A percentile compares a stretch with the other conserved stretches of the same genome.
phyloP scores from a whole-genome alignment of 2,329 filamentous ascomycete species.

The Grosmannia penicillata region DNA sequence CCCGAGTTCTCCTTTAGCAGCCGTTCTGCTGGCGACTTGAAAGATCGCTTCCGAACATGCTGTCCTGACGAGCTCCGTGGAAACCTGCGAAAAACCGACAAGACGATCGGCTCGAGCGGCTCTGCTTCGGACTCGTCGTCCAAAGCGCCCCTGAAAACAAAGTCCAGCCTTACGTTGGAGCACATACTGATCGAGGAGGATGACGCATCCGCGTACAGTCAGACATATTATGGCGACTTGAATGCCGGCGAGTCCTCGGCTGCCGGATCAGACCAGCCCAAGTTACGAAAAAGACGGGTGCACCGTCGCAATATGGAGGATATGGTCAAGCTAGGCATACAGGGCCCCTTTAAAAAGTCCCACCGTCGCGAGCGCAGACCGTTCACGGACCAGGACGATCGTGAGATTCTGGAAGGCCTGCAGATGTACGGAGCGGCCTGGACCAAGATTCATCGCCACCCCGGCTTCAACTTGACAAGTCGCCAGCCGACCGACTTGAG shows the following conservation, averaged over 20 bases:
- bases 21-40: slow-evolving; percentile 46
- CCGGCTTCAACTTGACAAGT: slow-evolving; percentile 39
- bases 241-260: slow-evolving; percentile 4
- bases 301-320: slow-evolving; percentile 30
- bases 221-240: background rate
- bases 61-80: slow-evolving; percentile 45
- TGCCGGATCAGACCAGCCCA: slow-evolving; percentile 13
- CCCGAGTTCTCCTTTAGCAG: slow-evolving; percentile 44
- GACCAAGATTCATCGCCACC: slow-evolving; percentile 50
- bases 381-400: slow-evolving; percentile 49
- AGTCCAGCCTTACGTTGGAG: slow-evolving; percentile 35
- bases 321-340: slow-evolving; percentile 38
- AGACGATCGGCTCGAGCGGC: background rate
- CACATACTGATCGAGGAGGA: slow-evolving; percentile 38
- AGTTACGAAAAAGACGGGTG: slow-evolving; percentile 20
- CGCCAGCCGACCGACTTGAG: slow-evolving; percentile 48
- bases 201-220: slow-evolving; percentile 15
- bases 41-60: slow-evolving; percentile 52
- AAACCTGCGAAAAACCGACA: slow-evolving; percentile 16
- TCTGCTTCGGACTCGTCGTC: slow-evolving; percentile 6
- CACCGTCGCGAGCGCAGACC: slow-evolving; percentile 42
- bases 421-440: slow-evolving; percentile 46
- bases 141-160: slow-evolving; percentile 19
- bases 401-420: slow-evolving; percentile 45
- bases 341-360: slow-evolving; percentile 47